phyloP scores from a whole-genome alignment of 2,329 filamentous ascomycete species.

The Lasiodiplodia theobromae region DNA sequence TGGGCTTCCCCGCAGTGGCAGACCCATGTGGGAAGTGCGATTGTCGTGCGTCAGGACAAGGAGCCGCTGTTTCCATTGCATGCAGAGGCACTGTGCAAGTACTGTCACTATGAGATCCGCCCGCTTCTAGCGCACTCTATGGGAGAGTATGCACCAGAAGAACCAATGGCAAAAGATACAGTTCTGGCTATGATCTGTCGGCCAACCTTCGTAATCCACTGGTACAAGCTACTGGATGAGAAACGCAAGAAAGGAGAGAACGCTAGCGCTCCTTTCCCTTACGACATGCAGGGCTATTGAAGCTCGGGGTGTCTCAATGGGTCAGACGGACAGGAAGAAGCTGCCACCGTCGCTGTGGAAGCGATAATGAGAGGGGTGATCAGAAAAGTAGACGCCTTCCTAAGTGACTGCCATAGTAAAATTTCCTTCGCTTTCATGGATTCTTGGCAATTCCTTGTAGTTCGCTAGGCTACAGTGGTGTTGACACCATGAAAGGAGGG shows the following conservation, averaged over 20 bases:
- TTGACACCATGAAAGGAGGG: background rate
- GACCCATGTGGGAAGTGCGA: background rate
- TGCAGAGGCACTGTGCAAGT: background rate
- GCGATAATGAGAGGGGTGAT: too few species aligned
- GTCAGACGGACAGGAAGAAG: background rate
- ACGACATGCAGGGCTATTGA: background rate
- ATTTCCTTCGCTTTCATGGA: background rate
- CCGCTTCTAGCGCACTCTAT: background rate
- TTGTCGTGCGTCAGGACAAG: background rate
- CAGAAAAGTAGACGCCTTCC: background rate
- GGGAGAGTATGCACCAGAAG: background rate
- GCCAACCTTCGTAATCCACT: background rate
- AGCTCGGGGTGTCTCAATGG: background rate
- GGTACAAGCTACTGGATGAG: background rate
- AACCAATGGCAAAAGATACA: background rate
- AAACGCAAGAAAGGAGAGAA: background rate
- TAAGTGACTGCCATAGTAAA: background rate
- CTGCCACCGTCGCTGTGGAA: background rate
- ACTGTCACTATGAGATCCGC: background rate
- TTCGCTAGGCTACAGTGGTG: background rate
- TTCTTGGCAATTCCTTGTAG: background rate
- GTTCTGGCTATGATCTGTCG: background rate
- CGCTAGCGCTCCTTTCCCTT: background rate
- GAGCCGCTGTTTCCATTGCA: background rate
- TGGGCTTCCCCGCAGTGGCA: background rate